phyloP scores from a whole-genome alignment of 129 eudicot genomes.

The Artemisia annua region DNA sequence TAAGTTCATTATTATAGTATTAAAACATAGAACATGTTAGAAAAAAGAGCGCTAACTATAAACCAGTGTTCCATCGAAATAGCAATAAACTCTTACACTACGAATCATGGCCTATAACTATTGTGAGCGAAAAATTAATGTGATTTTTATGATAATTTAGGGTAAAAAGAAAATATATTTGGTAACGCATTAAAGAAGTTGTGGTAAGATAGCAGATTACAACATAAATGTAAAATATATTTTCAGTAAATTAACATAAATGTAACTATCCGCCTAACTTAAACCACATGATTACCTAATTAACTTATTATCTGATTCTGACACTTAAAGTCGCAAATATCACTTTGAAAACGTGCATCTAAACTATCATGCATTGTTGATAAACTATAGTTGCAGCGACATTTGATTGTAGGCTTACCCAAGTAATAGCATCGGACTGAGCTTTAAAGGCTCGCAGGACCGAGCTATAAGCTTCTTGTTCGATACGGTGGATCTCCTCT shows the following conservation, averaged over 20 bases:
- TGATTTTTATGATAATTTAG: background rate
- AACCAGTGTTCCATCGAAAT: background rate
- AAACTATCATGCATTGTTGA: too few species aligned
- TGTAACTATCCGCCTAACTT: background rate
- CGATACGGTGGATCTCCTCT: conserved; percentile 67
- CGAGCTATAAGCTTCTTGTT: conserved; percentile 77
- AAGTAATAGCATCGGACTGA: too few species aligned
- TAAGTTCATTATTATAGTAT: background rate
- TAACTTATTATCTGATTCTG: background rate
- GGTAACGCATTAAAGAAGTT: background rate
- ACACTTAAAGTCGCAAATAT: background rate
- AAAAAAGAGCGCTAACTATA: background rate
- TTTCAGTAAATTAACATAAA: background rate
- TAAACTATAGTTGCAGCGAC: too few species aligned
- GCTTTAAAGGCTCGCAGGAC: too few species aligned
- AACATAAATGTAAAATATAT: too few species aligned
- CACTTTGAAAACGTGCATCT: background rate
- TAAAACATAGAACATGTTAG: background rate
- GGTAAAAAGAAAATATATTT: background rate
- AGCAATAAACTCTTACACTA: background rate
- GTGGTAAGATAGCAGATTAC: too few species aligned
- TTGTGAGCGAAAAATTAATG: background rate
- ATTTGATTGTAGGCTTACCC: too few species aligned
- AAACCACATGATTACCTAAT: background rate
- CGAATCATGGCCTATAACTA: too few species aligned